phyloP scores from a whole-genome alignment of 768 basidiomycete genomes.

The Collybia sp. region DNA sequence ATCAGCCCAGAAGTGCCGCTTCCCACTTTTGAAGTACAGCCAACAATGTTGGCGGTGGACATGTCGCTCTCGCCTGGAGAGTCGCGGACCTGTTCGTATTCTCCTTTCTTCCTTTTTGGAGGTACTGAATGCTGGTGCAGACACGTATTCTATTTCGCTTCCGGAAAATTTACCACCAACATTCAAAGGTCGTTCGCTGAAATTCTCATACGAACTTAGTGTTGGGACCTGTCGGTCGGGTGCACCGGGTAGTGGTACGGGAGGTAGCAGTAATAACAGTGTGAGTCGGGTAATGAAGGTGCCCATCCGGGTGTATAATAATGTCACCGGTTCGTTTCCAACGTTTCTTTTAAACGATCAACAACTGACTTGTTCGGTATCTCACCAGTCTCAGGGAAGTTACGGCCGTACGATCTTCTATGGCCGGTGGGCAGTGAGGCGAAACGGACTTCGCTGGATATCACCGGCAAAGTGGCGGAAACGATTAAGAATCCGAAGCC shows the following conservation, averaged over 20 bases:
- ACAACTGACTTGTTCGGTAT: slow-evolving; percentile 4
- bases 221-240: slow-evolving; percentile 79
- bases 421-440: slow-evolving; percentile 62
- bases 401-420: slow-evolving; percentile 75
- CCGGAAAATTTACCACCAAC: slow-evolving; percentile 87
- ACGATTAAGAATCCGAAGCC: slow-evolving; percentile 11
- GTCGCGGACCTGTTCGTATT: slow-evolving; percentile 69
- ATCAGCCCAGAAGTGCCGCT: slow-evolving; percentile 62
- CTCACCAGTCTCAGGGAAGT: slow-evolving; percentile 43
- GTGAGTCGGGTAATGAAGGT: slow-evolving; percentile 83
- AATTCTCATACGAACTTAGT: slow-evolving; percentile 88
- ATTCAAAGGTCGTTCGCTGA: slow-evolving; percentile 77
- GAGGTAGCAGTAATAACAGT: slow-evolving; percentile 38
- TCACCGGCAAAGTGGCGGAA: slow-evolving; percentile 35
- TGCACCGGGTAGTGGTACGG: slow-evolving; percentile 22
- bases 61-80: slow-evolving; percentile 78
- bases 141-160: slow-evolving; percentile 71
- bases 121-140: slow-evolving; percentile 31
- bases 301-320: slow-evolving; percentile 86
- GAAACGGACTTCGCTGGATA: slow-evolving; percentile 23
- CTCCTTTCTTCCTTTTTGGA: not conserved
- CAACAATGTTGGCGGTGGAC: slow-evolving; percentile 89
- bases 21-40: slow-evolving; percentile 83
- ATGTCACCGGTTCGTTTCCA: slow-evolving; percentile 63
- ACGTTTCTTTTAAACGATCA: not conserved